Base-by-base conservation (phyloP, 352 stramenopile species). In the Phytopythium sindhum region DNA sequence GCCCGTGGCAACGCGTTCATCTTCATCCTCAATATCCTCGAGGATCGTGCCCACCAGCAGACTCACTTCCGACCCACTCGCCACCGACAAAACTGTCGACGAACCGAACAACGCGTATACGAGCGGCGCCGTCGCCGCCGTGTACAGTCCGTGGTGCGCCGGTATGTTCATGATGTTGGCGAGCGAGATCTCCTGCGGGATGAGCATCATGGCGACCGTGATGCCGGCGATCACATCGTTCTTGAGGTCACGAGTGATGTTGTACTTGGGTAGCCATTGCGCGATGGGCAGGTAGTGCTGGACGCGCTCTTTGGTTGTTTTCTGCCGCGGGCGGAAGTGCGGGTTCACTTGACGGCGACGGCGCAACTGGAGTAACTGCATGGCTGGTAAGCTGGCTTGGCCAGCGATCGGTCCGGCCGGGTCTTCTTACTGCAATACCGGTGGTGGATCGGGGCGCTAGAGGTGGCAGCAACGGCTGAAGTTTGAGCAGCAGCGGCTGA, bases 81-180 rank as follows among this genome's bases (percentile, higher is more conserved):
- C 91, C 10, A 97, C 85, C 7, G 82, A 90, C 7, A 97, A 67
- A 45, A 96, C 89, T 4, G 81, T 78, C 11, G 77, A 93, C 6
- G 73, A 85, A 1, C 90, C 88, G 65, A 97, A 96, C 35, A 97
- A 58, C 11, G 82, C 73, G 70, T 97, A 97, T 44, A 91, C 77
- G 56, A 95, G 61, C 8, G 91, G 89, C 4, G 96, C 74, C 23
- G 95, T 78, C 2, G 81, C 79, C 0, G 88, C 88, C n/a, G 78
- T 88, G 77, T 98, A 98, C 8, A 98, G 72, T 23, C 93, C 91
- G 74, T 96, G 95, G 54, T 96, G 74, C 0, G 89, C 73, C 11
- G 89, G 86, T 19, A 98, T 72, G 57, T 82, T 70, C 78, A 95
- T 95, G 41, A 97, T 78, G 41, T 88, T 92, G 24, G 88, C 88